Evolutionary conservation across 2,329 filamentous ascomycete species (phyloP), one percentile per base, ranked within the genome.

Genomic region (Fusarium sp.): DNA sequence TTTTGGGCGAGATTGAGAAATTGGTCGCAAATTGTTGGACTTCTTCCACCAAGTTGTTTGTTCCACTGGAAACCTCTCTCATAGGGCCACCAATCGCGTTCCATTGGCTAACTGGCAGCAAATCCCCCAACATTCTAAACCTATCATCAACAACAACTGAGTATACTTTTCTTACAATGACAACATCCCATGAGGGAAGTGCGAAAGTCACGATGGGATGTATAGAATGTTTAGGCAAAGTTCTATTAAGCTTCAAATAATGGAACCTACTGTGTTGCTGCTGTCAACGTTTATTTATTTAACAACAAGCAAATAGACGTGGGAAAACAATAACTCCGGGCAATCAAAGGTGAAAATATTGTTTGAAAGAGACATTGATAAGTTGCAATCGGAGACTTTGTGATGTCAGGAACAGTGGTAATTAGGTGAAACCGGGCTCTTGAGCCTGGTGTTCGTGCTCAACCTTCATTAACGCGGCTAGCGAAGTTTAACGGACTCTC

Each of bases 61-160:
- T 11, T n/a, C 3, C 2, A 37, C 5, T 5, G 0, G 1, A 10
- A 18, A 10, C 16, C 21, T 21, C 21, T 21, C 21, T 21, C 21
- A 21, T 21, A 21, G 21, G 21, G 4, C 14, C 3, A 7, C 4
- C 8, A 5, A 34, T 32, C 14, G 7, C 14, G 7, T 21, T 21
- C 21, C 21, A 21, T 21, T 21, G 21, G 21, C 21, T 21, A 21
- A 21, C 21, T 21, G 21, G 21, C 21, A 21, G 21, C 21, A 21
- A 21, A 21, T 21, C 21, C 21, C 21, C 21, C 21, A 21, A 21
- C 21, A 21, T 21, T 21, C 21, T 21, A 21, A 21, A 21, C 21
- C 21, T 21, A 21, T 21, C 21, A 21, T 21, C 21, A n/a, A 37
- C 16, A 11, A 37, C 3, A 9, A 4, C 16, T 11, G 5, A 18